phyloP scores from a whole-genome alignment of 2,329 filamentous ascomycete species.

The Ophiosphaerella korrae region DNA sequence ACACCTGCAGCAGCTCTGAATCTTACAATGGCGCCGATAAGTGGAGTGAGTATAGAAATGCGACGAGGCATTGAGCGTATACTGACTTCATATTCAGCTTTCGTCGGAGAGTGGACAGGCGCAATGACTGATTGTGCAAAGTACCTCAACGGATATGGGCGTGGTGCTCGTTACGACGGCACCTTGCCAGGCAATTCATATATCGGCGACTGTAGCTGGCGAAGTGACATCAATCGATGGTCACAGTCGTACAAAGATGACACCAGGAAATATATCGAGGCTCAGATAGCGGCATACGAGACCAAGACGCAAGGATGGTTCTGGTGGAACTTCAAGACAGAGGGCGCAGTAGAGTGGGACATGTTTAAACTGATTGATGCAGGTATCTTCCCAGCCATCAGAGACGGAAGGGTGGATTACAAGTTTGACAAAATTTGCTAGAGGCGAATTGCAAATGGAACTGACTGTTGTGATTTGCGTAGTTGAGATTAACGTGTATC shows the following conservation, averaged over 20 bases:
- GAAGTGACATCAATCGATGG: slow-evolving; percentile 57
- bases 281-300: slow-evolving; percentile 61
- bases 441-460: background rate
- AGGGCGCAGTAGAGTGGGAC: slow-evolving; percentile 60
- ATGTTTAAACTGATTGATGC: slow-evolving; percentile 55
- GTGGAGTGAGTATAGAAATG: slow-evolving; percentile 49
- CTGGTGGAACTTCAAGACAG: slow-evolving; percentile 66
- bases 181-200: slow-evolving; percentile 54
- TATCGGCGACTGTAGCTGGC: slow-evolving; percentile 61
- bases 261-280: slow-evolving; percentile 59
- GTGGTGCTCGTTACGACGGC: slow-evolving; percentile 66
- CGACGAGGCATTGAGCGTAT: background rate
- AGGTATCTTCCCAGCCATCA: slow-evolving; percentile 55
- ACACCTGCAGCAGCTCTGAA: slow-evolving; percentile 60
- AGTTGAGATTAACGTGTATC: too few species aligned
- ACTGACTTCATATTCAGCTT: slow-evolving; percentile 12
- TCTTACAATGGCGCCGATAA: slow-evolving; percentile 63
- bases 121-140: slow-evolving; percentile 67
- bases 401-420: slow-evolving; percentile 25
- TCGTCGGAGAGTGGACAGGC: slow-evolving; percentile 72
- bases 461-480: background rate
- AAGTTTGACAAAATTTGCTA: slow-evolving; percentile 27
- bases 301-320: slow-evolving; percentile 59
- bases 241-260: slow-evolving; percentile 52
- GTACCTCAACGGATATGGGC: slow-evolving; percentile 60